Base-by-base conservation (phyloP, 1,284 basidiomycete genomes). In the Hypsizygus ulmarius region DNA sequence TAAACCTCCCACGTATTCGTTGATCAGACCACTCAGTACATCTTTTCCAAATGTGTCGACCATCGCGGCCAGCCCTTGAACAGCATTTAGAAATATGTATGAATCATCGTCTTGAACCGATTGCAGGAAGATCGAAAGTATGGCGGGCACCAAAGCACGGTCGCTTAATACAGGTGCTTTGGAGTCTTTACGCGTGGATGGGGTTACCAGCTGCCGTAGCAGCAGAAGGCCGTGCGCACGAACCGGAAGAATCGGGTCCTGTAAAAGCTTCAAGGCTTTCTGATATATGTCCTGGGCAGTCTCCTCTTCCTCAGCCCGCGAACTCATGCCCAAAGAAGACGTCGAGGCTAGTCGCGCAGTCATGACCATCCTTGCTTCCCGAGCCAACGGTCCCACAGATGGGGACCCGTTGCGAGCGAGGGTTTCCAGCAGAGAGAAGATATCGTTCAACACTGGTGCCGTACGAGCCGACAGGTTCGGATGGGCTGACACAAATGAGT, bases 201-300 rank as follows among this genome's bases (percentile, higher is more conserved):
- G 68, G 3, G 76, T 70, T 12, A 92, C 81, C 19, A 95, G 78
- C 56, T 90, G 79, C 39, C 87, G 83, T n/a, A 97, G 75, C 16
- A 93, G 73, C 28, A 91, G 73, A 2, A 97, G 73, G 0, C 96
- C 96, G 64, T 98, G 94, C 0, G 93, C 95, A 38, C 95, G 86
- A 14, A 99, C 92, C n/a, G 96, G 96, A 8, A 98, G 74, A 35
- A 96, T 84, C 0, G 92, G 88, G 66, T 99, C 96, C 65, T 95
- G 89, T 3, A 98, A 72, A 16, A 96, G 78, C 56, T 84, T 87
- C 10, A 98, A 72, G 1, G 94, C 93, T 54, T 90, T 88, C 59
- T 92, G 90, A 64, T 97, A 98, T 5, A 74, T 81, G 45, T 82
- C 80, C 45, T 81, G 77, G 2, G 76, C 67, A 45, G 67, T 69